These are phyloP conservation scores for Colletotrichum tabaci DNA, from an alignment of 2,329 filamentous ascomycete genomes.

Conservation along the genomic window DNA sequence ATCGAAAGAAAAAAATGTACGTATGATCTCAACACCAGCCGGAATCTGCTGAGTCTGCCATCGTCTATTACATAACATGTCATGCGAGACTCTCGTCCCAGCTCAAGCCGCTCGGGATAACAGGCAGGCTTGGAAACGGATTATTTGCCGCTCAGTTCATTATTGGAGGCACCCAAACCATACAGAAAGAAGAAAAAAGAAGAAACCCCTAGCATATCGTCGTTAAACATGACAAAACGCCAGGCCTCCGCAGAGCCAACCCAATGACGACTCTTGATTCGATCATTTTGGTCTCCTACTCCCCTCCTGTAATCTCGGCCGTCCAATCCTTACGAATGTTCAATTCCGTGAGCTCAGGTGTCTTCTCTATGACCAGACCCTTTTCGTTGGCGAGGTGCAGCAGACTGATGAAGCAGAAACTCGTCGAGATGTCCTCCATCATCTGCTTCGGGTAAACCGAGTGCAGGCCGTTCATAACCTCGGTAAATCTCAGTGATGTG, in stretches of 20 bases:
- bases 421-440: slow-evolving; percentile 96
- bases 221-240: slow-evolving; percentile 31
- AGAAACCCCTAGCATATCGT: slow-evolving; percentile 23
- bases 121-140: slow-evolving; percentile 6
- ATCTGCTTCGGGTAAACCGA: slow-evolving; percentile 86
- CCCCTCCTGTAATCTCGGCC: slow-evolving; percentile 67
- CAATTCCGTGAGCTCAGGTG: slow-evolving; percentile 70
- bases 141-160: slow-evolving; percentile 33
- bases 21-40: too few species aligned
- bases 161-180: slow-evolving; percentile 11
- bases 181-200: not conserved
- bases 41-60: not conserved
- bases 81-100: slow-evolving; percentile 1
- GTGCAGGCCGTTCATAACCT: slow-evolving; percentile 91
- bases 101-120: slow-evolving; percentile 12
- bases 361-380: slow-evolving; percentile 82
- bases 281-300: slow-evolving; percentile 42
- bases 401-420: slow-evolving; percentile 91
- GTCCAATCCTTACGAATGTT: slow-evolving; percentile 74
- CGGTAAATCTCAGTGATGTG: slow-evolving; percentile 83
- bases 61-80: slow-evolving; percentile 30
- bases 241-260: slow-evolving; percentile 2
- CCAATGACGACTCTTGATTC: not conserved
- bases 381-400: slow-evolving; percentile 95
- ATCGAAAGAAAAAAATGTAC: too few species aligned